Percentiles rank a stretch among this genome's conserved stretches.
Conservation (phyloP, 176 grass and related monocot species). For the Lolium rigidum region DNA sequence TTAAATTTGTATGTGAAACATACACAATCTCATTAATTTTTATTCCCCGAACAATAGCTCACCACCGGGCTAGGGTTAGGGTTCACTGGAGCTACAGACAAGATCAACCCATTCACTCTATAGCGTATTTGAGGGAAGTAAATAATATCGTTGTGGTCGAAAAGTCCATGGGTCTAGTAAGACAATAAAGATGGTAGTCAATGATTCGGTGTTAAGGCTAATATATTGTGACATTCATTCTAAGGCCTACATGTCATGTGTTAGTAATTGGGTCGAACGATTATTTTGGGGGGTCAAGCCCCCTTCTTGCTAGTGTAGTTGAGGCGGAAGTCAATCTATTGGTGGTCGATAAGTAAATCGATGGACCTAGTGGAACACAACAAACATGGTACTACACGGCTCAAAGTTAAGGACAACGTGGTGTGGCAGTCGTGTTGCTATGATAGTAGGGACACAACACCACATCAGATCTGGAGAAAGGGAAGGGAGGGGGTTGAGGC, state of each 20-base stretch:
- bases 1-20: background rate
- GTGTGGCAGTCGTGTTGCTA: background rate
- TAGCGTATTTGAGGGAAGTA: background rate
- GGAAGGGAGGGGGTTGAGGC: background rate
- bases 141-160: background rate
- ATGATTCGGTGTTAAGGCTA: background rate
- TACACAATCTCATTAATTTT: background rate
- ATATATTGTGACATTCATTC: background rate
- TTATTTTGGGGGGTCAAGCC: too few species aligned
- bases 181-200: background rate
- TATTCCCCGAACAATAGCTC: background rate
- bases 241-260: background rate
- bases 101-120: background rate
- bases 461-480: background rate
- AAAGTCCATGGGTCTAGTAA: background rate
- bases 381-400: background rate
- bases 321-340: background rate
- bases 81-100: background rate
- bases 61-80: background rate
- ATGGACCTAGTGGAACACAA: background rate
- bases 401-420: background rate
- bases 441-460: background rate
- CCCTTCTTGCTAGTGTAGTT: background rate
- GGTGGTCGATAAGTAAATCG: background rate
- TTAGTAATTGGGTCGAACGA: too few species aligned